phyloP scores from a whole-genome alignment of 208 protist genomes.

The Phytomonas sp. region DNA sequence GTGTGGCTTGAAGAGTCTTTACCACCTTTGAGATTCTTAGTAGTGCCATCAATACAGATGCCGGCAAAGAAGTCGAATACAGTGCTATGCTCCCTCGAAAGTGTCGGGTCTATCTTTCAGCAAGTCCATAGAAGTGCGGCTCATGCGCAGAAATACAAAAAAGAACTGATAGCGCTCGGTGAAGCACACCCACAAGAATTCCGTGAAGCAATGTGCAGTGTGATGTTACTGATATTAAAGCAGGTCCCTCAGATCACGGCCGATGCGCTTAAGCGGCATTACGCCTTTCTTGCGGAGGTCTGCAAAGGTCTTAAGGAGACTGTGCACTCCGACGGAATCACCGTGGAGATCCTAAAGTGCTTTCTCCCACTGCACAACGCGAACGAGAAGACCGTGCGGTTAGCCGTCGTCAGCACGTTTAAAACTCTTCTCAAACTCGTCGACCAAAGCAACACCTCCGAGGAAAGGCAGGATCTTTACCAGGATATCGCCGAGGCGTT shows the following conservation, averaged over 20 bases:
- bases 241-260: conserved; percentile 55
- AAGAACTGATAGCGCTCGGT: conserved; percentile 30
- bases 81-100: background rate
- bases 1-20: no score
- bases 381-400: conserved; percentile 71
- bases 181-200: conserved; percentile 2
- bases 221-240: conserved; percentile 64
- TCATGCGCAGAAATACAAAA: conserved; percentile 53
- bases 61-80: background rate
- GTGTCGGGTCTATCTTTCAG: conserved; percentile 68
- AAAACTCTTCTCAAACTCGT: conserved; percentile 68
- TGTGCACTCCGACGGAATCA: conserved; percentile 39
- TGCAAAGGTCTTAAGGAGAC: conserved; percentile 54
- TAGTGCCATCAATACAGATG: background rate
- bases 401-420: conserved; percentile 61
- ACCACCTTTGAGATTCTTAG: no score
- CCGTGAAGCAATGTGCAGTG: conserved; percentile 33
- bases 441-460: conserved; percentile 66
- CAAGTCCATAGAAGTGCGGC: conserved; percentile 71
- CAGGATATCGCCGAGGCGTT: conserved; percentile 66
- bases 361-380: conserved; percentile 76
- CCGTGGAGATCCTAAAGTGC: conserved; percentile 44
- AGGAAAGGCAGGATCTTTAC: conserved; percentile 81
- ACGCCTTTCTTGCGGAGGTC: conserved; percentile 64
- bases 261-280: conserved; percentile 70